These are phyloP conservation scores for Leccinum longicurvipes DNA, from an alignment of 768 basidiomycete genomes.

Conservation along the genomic window DNA sequence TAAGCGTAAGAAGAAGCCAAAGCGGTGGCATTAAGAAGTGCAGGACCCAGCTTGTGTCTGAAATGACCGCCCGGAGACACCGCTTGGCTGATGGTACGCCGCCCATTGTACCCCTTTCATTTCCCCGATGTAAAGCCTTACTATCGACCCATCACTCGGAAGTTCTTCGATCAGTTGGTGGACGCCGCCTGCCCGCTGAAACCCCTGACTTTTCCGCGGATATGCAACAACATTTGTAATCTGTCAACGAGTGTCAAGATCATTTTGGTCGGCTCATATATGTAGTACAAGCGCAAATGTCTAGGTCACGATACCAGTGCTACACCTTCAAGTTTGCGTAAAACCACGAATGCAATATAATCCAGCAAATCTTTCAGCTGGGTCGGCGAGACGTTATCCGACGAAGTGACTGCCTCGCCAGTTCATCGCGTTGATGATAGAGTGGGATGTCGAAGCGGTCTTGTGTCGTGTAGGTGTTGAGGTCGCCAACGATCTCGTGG, in stretches of 20 bases:
- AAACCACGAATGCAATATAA: slow-evolving; percentile 18
- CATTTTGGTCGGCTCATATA: background rate
- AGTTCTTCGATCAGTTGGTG: background rate
- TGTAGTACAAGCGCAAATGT: background rate
- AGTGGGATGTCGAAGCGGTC: slow-evolving; percentile 16
- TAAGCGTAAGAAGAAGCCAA: slow-evolving; percentile 11
- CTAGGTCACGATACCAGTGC: background rate
- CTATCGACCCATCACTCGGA: background rate
- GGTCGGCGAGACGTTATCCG: slow-evolving; percentile 18
- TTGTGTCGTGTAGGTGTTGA: slow-evolving; percentile 17
- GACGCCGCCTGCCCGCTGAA: background rate
- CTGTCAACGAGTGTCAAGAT: background rate
- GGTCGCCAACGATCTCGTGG: slow-evolving; percentile 28
- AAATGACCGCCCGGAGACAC: no score
- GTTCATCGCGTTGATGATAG: background rate
- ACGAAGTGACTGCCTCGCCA: slow-evolving; percentile 27
- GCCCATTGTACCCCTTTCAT: background rate
- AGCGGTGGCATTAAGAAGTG: slow-evolving; percentile 15
- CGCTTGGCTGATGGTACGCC: background rate
- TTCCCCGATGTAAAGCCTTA: no score
- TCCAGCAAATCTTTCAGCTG: slow-evolving; percentile 14
- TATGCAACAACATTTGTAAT: background rate
- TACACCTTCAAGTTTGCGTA: background rate
- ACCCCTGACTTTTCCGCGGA: background rate
- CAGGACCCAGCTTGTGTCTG: no score